Evolutionary conservation across 768 basidiomycete species (phyloP).

Genomic region (Tulasnella sp.): DNA sequence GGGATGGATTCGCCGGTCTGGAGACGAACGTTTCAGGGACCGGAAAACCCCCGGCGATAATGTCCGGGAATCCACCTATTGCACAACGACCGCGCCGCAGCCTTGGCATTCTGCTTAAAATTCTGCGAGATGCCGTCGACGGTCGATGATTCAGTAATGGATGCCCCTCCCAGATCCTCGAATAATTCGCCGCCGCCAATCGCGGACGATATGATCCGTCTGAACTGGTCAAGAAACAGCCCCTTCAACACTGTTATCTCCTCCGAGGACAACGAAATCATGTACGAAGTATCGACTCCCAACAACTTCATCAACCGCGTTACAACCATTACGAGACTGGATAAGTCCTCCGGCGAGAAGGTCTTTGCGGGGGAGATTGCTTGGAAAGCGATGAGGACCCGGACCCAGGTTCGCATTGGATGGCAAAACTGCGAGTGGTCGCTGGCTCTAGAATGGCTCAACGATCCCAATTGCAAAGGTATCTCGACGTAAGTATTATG

Average conservation of each 20-base stretch:
- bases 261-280: conserved; percentile 4
- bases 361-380: conserved; percentile 23
- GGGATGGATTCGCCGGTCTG: too few relatives aligned
- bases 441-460: conserved; percentile 8
- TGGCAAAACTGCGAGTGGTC: conserved; percentile 19
- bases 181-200: background rate
- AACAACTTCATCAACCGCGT: background rate
- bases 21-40: too few relatives aligned
- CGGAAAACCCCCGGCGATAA: too few relatives aligned
- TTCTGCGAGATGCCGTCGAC: background rate
- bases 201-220: conserved; percentile 1
- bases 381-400: conserved; percentile 2
- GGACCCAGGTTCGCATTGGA: conserved; percentile 7
- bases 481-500: background rate
- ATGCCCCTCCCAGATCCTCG: background rate
- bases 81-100: background rate
- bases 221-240: conserved; percentile 24
- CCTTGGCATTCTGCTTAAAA: background rate
- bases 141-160: background rate
- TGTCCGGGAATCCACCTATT: too few relatives aligned
- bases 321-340: conserved; percentile 14
- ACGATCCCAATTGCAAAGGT: background rate
- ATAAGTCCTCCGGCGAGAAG: background rate
- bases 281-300: conserved; percentile 31
- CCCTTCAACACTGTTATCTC: conserved; percentile 26